phyloP scores from a whole-genome alignment of 805 yeast genomes.

The Pichia deserticola region DNA sequence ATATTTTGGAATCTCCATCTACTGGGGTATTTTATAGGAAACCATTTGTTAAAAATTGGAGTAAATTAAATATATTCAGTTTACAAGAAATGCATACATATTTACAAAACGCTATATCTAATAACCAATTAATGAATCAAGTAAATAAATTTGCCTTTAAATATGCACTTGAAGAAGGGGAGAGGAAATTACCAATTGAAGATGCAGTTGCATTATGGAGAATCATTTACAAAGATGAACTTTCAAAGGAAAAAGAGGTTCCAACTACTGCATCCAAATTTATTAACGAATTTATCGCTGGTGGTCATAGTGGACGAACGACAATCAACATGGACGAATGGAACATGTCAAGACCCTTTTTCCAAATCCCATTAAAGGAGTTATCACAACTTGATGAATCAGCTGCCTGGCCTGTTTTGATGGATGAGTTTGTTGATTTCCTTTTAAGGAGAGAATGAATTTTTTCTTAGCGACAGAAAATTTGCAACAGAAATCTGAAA shows the following conservation, averaged over 20 bases:
- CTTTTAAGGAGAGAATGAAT: not conserved
- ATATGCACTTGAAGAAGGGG: slow-evolving; percentile 54
- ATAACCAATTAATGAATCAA: slow-evolving; percentile 38
- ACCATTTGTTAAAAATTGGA: slow-evolving; percentile 57
- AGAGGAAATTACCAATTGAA: slow-evolving; percentile 48
- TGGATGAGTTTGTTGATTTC: slow-evolving; percentile 73
- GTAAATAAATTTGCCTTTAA: slow-evolving; percentile 69
- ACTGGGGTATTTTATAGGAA: slow-evolving; percentile 52
- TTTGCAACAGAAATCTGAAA: not conserved
- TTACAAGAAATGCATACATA: slow-evolving; percentile 9
- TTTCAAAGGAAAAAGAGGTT: not conserved
- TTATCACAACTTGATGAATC: slow-evolving; percentile 62
- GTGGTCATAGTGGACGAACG: slow-evolving; percentile 31
- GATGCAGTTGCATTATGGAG: slow-evolving; percentile 74
- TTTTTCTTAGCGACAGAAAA: not conserved
- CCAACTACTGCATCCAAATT: slow-evolving; percentile 19
- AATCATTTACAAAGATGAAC: slow-evolving; percentile 33
- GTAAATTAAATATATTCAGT: slow-evolving; percentile 13
- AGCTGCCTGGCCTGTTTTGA: slow-evolving; percentile 87
- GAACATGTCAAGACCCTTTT: slow-evolving; percentile 48
- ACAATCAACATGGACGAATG: slow-evolving; percentile 69
- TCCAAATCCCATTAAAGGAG: slow-evolving; percentile 4
- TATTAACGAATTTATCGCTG: slow-evolving; percentile 49
- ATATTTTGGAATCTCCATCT: slow-evolving; percentile 55
- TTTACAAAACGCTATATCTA: slow-evolving; percentile 27